Percentiles rank a stretch among this genome's conserved stretches.
phyloP scores from a whole-genome alignment of 129 eudicot species.

The Artemisia tridentata region DNA sequence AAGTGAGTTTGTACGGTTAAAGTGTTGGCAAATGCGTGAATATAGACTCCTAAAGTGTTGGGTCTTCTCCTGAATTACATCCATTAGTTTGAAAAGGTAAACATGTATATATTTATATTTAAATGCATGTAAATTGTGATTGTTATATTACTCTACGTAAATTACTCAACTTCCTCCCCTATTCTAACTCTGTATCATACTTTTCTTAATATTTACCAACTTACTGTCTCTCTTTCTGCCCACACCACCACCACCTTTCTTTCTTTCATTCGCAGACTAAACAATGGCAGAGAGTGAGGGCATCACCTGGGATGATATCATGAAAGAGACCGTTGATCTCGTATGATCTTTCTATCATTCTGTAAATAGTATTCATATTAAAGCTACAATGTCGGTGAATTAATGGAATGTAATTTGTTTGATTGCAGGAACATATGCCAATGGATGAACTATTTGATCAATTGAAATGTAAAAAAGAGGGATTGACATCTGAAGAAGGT shows the following conservation, averaged over 20 bases:
- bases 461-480: slow-evolving; percentile 54
- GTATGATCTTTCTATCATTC: slow-evolving; percentile 30
- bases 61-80: slow-evolving; percentile 27
- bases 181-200: slow-evolving; percentile 23
- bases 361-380: background rate
- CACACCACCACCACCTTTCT: background rate
- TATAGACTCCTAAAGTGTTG: slow-evolving; percentile 31
- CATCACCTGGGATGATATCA: slow-evolving; percentile 55
- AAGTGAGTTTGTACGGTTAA: slow-evolving; percentile 6
- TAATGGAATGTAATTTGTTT: background rate
- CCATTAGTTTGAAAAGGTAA: slow-evolving; percentile 26
- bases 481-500: slow-evolving; percentile 60
- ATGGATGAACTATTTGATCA: slow-evolving; percentile 65
- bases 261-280: slow-evolving; percentile 5
- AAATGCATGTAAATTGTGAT: slow-evolving; percentile 18
- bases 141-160: slow-evolving; percentile 11
- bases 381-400: background rate
- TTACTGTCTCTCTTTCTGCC: slow-evolving; percentile 17
- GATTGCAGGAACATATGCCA: slow-evolving; percentile 60
- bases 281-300: slow-evolving; percentile 37
- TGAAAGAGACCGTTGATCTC: slow-evolving; percentile 62
- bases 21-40: slow-evolving; percentile 25
- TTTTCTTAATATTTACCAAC: background rate
- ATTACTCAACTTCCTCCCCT: slow-evolving; percentile 17
- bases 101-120: slow-evolving; percentile 5